Percentiles rank a stretch among this genome's conserved stretches.
These are phyloP conservation scores for Colletotrichum euphorbiae DNA, from an alignment of 2,329 filamentous ascomycete species.

Conservation along the genomic window DNA sequence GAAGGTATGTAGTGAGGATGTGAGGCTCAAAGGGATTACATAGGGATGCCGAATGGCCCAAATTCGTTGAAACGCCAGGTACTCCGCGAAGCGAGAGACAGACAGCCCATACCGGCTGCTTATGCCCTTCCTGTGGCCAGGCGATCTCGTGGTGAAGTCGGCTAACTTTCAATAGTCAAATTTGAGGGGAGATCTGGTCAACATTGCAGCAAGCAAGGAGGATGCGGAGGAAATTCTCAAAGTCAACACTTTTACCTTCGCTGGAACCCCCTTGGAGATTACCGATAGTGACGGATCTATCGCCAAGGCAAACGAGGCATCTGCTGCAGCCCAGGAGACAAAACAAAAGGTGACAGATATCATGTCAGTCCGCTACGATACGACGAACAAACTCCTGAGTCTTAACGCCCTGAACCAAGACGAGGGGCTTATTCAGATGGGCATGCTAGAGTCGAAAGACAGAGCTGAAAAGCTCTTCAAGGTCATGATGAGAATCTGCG, in stretches of 20 bases:
- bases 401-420: conserved; percentile 84
- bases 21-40: conserved; percentile 43
- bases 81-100: conserved; percentile 50
- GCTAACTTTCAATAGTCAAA: conserved; percentile 80
- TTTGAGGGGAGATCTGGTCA: conserved; percentile 75
- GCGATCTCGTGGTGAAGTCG: conserved; percentile 54
- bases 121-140: conserved; percentile 51
- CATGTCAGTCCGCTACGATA: conserved; percentile 79
- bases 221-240: conserved; percentile 74
- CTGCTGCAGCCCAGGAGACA: conserved; percentile 67
- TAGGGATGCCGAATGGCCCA: conserved; percentile 50
- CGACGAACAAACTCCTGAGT: conserved; percentile 79
- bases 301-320: conserved; percentile 60
- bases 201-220: conserved; percentile 73
- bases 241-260: conserved; percentile 76
- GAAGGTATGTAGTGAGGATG: conserved; percentile 76
- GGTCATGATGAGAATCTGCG: conserved; percentile 88
- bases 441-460: conserved; percentile 78
- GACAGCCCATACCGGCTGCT: conserved; percentile 52
- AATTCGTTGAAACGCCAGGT: conserved; percentile 47
- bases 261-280: conserved; percentile 70
- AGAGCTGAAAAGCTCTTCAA: conserved; percentile 90
- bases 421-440: conserved; percentile 75
- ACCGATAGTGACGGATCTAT: conserved; percentile 57
- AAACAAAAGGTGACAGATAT: conserved; percentile 77